A percentile compares a stretch with the other conserved stretches of the same genome.
Conservation (phyloP, 2,329 filamentous ascomycete species). For the Pseudocercospora fuligena region DNA sequence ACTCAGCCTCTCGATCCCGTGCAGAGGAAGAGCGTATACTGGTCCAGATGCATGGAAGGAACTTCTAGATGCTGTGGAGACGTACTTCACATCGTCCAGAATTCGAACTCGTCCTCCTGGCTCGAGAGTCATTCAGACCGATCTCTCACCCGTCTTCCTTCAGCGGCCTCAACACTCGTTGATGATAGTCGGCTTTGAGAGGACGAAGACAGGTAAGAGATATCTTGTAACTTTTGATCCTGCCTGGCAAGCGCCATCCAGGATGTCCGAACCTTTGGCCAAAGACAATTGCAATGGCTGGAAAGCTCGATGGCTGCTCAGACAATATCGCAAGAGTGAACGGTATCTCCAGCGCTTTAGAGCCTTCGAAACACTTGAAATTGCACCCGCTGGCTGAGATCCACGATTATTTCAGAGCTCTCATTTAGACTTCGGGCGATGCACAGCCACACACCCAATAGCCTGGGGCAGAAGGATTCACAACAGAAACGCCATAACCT, state of each 20-base stretch:
- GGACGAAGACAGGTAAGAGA: conserved; percentile 63
- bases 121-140: conserved; percentile 51
- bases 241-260: conserved; percentile 71
- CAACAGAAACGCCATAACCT: not conserved
- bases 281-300: conserved; percentile 49
- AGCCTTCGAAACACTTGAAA: conserved; percentile 69
- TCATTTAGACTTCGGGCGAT: not conserved
- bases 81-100: conserved; percentile 65
- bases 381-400: conserved; percentile 8
- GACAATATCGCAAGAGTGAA: conserved; percentile 72
- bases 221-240: conserved; percentile 88
- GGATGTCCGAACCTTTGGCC: conserved; percentile 57
- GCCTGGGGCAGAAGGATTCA: not conserved
- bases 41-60: conserved; percentile 57
- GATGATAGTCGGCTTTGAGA: conserved; percentile 85
- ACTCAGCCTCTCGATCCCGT: conserved; percentile 65
- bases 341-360: conserved; percentile 71
- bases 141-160: conserved; percentile 81
- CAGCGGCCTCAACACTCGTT: conserved; percentile 89
- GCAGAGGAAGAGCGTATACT: conserved; percentile 57
- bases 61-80: conserved; percentile 68
- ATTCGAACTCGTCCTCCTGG: not conserved
- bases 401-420: not conserved
- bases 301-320: conserved; percentile 48
- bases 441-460: not conserved